Percentiles rank a stretch among this genome's conserved stretches.
Evolutionary conservation across 495 filamentous ascomycete species (phyloP).

Genomic region (Neurospora sp.): DNA sequence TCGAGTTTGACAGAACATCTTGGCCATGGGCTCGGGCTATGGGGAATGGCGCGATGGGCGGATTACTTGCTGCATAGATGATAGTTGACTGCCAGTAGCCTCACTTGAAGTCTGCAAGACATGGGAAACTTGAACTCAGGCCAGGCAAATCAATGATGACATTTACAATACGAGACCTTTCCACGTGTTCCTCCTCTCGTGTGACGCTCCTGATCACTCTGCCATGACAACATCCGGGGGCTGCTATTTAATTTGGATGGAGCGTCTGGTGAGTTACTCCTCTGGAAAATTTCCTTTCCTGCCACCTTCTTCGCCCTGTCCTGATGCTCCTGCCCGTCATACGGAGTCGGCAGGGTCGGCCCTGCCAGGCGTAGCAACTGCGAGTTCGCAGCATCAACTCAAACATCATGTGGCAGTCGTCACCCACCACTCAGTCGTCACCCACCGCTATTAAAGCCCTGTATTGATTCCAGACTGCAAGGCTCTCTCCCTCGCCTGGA

Average conservation of each 20-base stretch:
- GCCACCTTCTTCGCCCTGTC: not conserved
- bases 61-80: not conserved
- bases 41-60: not conserved
- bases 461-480: not conserved
- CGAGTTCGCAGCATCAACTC: not conserved
- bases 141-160: not conserved
- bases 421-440: not conserved
- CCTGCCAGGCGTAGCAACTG: not conserved
- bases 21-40: not conserved
- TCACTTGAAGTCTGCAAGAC: not conserved
- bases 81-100: not conserved
- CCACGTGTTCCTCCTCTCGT: not conserved
- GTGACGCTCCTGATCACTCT: not conserved
- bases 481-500: not conserved
- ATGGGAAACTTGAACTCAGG: not conserved
- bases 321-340: not conserved
- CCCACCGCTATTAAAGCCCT: not conserved
- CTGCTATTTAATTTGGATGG: not conserved
- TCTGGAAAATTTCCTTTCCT: not conserved
- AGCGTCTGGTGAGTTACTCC: not conserved
- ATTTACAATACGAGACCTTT: not conserved
- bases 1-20: not conserved
- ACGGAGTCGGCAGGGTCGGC: not conserved
- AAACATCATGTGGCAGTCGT: not conserved
- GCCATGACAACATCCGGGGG: not conserved